Evolutionary conservation across 2,329 filamentous ascomycete species (phyloP).

Genomic region (Massarina eburnea): DNA sequence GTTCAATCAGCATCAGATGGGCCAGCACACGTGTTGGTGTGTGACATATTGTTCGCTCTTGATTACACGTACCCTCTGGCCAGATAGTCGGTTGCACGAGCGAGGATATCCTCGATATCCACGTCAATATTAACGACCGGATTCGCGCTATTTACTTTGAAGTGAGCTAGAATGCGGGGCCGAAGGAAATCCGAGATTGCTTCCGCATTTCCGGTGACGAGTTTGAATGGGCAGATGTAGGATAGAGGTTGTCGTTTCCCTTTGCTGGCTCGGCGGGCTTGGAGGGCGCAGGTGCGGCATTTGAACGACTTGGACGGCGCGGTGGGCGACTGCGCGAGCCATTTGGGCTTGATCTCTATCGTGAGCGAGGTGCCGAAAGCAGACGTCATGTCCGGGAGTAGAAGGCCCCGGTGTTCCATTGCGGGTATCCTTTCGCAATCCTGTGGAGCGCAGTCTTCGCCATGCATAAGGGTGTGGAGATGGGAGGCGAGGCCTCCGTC

Average conservation of each 20-base stretch:
- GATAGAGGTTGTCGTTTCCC: conserved; percentile 4
- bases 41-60: too few species aligned
- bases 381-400: conserved; percentile 37
- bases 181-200: conserved; percentile 18
- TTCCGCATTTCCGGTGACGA: conserved; percentile 34
- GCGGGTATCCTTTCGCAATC: neutral
- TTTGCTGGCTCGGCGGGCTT: conserved; percentile 33
- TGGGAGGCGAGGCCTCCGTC: conserved; percentile 13
- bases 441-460: neutral
- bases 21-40: too few species aligned
- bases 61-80: too few species aligned
- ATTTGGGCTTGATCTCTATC: conserved; percentile 53
- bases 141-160: neutral
- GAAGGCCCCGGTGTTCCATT: conserved; percentile 24
- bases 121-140: conserved; percentile 2
- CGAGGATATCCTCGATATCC: neutral
- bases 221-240: conserved; percentile 45
- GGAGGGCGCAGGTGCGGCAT: conserved; percentile 52
- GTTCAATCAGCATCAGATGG: too few species aligned
- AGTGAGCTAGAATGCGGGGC: conserved; percentile 7
- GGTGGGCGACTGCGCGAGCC: conserved; percentile 50
- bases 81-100: conserved; percentile 25
- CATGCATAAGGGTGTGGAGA: conserved; percentile 6
- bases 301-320: conserved; percentile 44
- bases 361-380: conserved; percentile 22